These are phyloP conservation scores for Candolleomyces efflorescens DNA, from an alignment of 768 basidiomycete genomes.

Conservation along the genomic window DNA sequence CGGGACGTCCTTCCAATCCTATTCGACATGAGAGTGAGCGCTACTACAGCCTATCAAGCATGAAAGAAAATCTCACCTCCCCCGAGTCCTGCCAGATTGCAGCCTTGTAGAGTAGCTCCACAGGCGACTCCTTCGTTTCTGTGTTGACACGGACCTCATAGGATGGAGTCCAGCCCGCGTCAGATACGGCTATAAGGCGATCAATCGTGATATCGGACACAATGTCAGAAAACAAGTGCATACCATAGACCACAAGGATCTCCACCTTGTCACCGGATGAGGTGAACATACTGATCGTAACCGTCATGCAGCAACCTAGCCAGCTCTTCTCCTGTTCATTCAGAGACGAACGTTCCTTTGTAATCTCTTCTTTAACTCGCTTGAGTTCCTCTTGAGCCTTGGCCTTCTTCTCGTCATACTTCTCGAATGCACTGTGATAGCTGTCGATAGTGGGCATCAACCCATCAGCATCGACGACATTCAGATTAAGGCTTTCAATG, in stretches of 20 bases:
- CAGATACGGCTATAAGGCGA: constrained; percentile 24
- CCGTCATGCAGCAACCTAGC: constrained; percentile 24
- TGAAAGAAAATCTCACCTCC: constrained; percentile 22
- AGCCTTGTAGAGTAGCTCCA: constrained; percentile 38
- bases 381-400: constrained; percentile 19
- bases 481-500: constrained; percentile 27
- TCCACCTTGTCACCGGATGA: constrained; percentile 31
- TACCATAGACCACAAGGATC: constrained; percentile 37
- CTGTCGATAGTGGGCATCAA: constrained; percentile 24
- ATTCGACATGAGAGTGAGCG: background rate
- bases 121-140: constrained; percentile 32
- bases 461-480: constrained; percentile 20
- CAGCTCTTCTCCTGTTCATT: constrained; percentile 11
- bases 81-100: constrained; percentile 38
- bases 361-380: constrained; percentile 20
- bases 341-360: constrained; percentile 17
- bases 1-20: constrained; percentile 40
- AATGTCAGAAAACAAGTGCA: constrained; percentile 5
- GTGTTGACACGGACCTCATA: constrained; percentile 42
- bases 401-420: constrained; percentile 27
- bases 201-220: background rate
- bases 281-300: constrained; percentile 33
- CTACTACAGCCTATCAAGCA: background rate
- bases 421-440: constrained; percentile 27
- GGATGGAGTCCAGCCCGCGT: constrained; percentile 31